Evolutionary conservation across 2,329 filamentous ascomycete genomes (phyloP).

Genomic region (Saccharata proteae): DNA sequence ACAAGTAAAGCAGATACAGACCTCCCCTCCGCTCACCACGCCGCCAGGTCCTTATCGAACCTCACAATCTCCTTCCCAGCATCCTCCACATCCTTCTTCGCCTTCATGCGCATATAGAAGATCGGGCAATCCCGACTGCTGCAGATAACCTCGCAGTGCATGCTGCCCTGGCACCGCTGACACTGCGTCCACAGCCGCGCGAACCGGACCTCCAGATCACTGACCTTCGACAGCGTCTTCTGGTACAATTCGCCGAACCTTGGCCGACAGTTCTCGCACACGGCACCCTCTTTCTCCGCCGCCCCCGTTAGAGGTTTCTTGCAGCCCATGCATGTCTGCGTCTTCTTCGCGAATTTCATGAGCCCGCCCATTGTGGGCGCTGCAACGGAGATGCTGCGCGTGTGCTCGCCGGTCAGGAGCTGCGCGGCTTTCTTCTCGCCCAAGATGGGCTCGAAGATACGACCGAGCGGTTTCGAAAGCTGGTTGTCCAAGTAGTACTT

Average conservation of each 20-base stretch:
- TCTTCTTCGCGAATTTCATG: slow-evolving; percentile 99
- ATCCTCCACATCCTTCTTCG: slow-evolving; percentile 97
- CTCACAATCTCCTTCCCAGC: slow-evolving; percentile 76
- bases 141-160: slow-evolving; percentile 98
- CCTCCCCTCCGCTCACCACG: slow-evolving; percentile 50
- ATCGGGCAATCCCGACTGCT: slow-evolving; percentile 94
- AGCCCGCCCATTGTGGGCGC: slow-evolving; percentile 83
- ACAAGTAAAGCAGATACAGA: too few species aligned
- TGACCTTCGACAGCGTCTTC: slow-evolving; percentile 76
- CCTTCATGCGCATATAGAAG: slow-evolving; percentile 99
- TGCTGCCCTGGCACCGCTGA: slow-evolving; percentile 91
- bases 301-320: slow-evolving; percentile 84
- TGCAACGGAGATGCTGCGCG: slow-evolving; percentile 83
- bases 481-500: slow-evolving; percentile 99
- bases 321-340: slow-evolving; percentile 96
- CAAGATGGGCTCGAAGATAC: slow-evolving; percentile 96
- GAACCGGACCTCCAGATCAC: slow-evolving; percentile 87
- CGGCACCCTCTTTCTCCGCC: slow-evolving; percentile 70
- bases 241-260: slow-evolving; percentile 88
- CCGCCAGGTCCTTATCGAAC: slow-evolving; percentile 76
- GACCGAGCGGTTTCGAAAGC: slow-evolving; percentile 80
- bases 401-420: slow-evolving; percentile 84
- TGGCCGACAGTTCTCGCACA: slow-evolving; percentile 75
- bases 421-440: slow-evolving; percentile 84
- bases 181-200: slow-evolving; percentile 95